Base-by-base conservation (phyloP, 768 basidiomycete genomes). In the Termitomyces heimii region DNA sequence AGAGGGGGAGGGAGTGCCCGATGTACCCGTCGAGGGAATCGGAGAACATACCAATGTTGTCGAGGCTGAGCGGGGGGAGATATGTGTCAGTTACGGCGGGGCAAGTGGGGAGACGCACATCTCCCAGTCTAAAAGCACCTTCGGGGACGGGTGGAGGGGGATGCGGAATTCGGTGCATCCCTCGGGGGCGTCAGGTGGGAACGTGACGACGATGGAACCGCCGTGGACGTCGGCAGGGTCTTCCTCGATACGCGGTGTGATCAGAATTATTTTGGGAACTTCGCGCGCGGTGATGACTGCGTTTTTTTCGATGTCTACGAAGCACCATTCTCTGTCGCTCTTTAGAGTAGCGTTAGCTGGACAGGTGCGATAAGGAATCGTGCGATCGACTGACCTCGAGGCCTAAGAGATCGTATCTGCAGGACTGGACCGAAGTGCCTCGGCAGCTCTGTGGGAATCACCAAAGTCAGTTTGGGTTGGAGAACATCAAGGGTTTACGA, bases 301-400 rank as follows among this genome's bases (percentile, higher is more conserved):
- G 44, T 81, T 72, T 5, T 75, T 80, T 9, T 73, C 70, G 3
- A 77, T 77, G 60, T 85, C 85, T 49, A 89, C 75, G 63, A 91
- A 77, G 60, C 82, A 85, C 82, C 88, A 89, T 68, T 72, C 76
- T 60, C 89, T 78, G 64, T 92, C 89, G 66, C 86, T 76, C 88
- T 91, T 35, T 29, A 2, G 0, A 8, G 35, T 51, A 49, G 63
- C 49, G 55, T 40, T 31, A 37, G 40, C 53, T 20, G 35, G 40
- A 14, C 6, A 49, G 24, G 51, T 47, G 53, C 16, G 29, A 35
- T 47, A 34, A 18, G 31, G 7, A 26, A 28, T n/a, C n/a, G n/a
- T 24, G 20, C 2, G 39, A 34, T 28, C 40, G 57, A 68, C 73
- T 45, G 55, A 87, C 89, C 77, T 89, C 82, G 3, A 92, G 68